Evolutionary conservation across 805 yeast species (phyloP), one percentile per base, ranked within the genome.

Genomic region (Saccharomycopsis selenospora): DNA sequence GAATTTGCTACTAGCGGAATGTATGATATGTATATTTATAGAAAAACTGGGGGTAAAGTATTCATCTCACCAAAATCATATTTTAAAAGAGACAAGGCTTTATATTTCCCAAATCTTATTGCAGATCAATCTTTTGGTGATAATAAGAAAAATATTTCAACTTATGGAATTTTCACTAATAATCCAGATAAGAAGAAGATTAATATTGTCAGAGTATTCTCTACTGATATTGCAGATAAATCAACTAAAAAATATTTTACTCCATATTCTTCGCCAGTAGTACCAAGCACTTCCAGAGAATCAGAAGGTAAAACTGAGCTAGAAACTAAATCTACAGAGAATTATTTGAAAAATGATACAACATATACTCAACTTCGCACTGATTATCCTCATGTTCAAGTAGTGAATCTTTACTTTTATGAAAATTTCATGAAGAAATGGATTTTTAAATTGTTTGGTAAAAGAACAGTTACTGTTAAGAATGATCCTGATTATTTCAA

Each of bases 21-120:
- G 72, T 75, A 77, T 54, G 83, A 81, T 51, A 70, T 81, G 59
- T 76, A 77, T 57, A 72, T 76, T 2, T 82, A 78, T 59, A 70
- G 82, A 43, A 82, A 82, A 56, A 85, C 91, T 2, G 76, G 80
- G 33, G 99, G 98, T 22, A 88, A 89, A 65, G 71, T 90, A 54
- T 93, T 89, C 68, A 68, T 74, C 14, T 77, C 96, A 0, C 98
- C 98, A 1, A 70, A 76, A n/a, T 77, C 89, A 1, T 82, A 76
- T 57, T 90, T 91, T 75, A 77, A 76, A 51, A 66, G 70, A 10
- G 90, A 85, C 5, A 82, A 76, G 59, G 72, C 97, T 0, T 66
- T 79, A 42, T 93, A 78, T 61, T 87, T 93, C 66, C 96, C 98
- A 7, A 89, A 89, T 59, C 69, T 91, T 51, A 61, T 66, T 23